phyloP scores from a whole-genome alignment of 208 protist genomes.

The Naegleria fowleri region DNA sequence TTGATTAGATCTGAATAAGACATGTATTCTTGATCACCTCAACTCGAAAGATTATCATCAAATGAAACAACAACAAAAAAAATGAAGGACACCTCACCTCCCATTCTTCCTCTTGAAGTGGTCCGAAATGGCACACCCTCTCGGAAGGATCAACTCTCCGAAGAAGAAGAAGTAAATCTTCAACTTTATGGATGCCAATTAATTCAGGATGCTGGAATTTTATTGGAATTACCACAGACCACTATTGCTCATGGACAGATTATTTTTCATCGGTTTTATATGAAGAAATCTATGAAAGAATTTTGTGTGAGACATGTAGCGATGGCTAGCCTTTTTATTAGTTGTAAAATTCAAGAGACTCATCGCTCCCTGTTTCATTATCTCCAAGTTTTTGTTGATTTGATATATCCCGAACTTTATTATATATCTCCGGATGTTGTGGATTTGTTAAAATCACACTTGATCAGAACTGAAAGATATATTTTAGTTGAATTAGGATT shows the following conservation, averaged over 20 bases:
- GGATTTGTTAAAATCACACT: not conserved
- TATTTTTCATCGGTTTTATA: conserved; percentile 14
- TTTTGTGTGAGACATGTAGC: not conserved
- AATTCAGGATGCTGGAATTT: conserved; percentile 20
- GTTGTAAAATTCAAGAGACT: conserved; percentile 3
- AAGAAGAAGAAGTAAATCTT: not conserved
- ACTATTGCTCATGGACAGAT: not conserved
- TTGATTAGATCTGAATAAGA: no score
- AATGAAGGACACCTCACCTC: not conserved
- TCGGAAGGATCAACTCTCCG: not conserved
- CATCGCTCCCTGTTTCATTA: not conserved
- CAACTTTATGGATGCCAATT: not conserved
- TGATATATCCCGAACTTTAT: not conserved
- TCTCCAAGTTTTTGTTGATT: not conserved
- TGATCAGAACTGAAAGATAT: conserved; percentile 4
- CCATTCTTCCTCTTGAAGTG: not conserved
- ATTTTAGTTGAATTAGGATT: conserved; percentile 13
- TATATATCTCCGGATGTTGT: not conserved
- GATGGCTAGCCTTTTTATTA: not conserved
- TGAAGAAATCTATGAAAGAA: not conserved
- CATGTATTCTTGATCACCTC: no score
- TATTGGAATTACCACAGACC: conserved; percentile 14
- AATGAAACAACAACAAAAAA: no score
- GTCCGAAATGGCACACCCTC: not conserved
- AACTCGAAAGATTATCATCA: no score